A percentile compares a stretch with the other conserved stretches of the same genome.
These are phyloP conservation scores for Penstemon eatonii DNA, from an alignment of 257 asterid species.

Conservation along the genomic window DNA sequence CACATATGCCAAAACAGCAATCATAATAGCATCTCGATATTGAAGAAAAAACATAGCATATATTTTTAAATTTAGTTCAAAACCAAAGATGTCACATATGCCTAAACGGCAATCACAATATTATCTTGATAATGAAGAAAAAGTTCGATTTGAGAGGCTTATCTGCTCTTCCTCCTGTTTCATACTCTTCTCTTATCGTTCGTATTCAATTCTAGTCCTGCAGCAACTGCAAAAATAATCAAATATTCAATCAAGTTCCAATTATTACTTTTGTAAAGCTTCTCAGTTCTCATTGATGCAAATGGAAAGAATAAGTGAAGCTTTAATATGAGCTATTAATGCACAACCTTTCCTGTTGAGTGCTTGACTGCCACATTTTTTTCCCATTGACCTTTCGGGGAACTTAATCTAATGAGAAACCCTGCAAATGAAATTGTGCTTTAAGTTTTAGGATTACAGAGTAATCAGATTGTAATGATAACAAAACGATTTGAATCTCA, in stretches of 20 bases:
- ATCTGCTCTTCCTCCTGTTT: constrained; percentile 94
- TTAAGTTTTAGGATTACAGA: too few relatives aligned
- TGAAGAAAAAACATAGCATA: constrained; percentile 21
- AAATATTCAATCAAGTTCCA: constrained; percentile 32
- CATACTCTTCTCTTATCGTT: constrained; percentile 91
- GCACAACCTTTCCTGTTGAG: constrained; percentile 79
- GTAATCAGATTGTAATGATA: too few relatives aligned
- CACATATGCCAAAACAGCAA: constrained; percentile 83
- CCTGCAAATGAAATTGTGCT: too few relatives aligned
- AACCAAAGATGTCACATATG: constrained; percentile 66
- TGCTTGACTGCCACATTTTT: constrained; percentile 82
- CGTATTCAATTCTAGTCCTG: constrained; percentile 76
- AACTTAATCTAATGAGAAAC: background rate
- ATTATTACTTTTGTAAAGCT: constrained; percentile 11
- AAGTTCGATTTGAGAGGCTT: constrained; percentile 93
- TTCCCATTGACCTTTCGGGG: constrained; percentile 57
- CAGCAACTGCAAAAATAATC: constrained; percentile 47
- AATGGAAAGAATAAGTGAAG: background rate
- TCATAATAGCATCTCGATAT: constrained; percentile 58
- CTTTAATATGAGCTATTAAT: constrained; percentile 14
- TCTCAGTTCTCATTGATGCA: constrained; percentile 17
- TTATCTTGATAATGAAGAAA: constrained; percentile 78
- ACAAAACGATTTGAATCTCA: background rate
- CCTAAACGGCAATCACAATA: constrained; percentile 75
- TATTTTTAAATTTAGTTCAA: constrained; percentile 46